Percentiles rank a stretch among this genome's conserved stretches.
Conservation (phyloP, 345 rosid species). For the Lumnitzera littorea region DNA sequence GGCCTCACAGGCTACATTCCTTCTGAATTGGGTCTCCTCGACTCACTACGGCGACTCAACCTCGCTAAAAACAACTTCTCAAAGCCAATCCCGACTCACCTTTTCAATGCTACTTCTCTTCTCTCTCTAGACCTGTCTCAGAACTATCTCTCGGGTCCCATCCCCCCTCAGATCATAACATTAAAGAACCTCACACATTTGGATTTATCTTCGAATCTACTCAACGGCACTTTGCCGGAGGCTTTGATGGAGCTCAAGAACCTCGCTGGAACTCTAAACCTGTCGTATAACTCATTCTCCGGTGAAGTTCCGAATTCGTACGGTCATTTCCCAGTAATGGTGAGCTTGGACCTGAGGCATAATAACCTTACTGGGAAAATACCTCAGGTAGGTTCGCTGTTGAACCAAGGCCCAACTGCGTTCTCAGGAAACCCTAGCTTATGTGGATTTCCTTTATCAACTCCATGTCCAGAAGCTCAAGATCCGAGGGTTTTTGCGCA, state of each 20-base stretch:
- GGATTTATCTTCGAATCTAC: slow-evolving; percentile 62
- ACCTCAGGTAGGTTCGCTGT: slow-evolving; percentile 70
- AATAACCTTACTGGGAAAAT: slow-evolving; percentile 82
- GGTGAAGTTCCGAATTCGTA: slow-evolving; percentile 68
- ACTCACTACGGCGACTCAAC: slow-evolving; percentile 50
- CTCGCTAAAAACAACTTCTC: slow-evolving; percentile 67
- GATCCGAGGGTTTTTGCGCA: slow-evolving; percentile 30
- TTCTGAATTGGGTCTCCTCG: slow-evolving; percentile 71
- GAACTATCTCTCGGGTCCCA: slow-evolving; percentile 59
- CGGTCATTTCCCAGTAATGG: slow-evolving; percentile 61
- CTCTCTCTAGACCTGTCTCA: slow-evolving; percentile 60
- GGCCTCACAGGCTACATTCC: slow-evolving; percentile 73
- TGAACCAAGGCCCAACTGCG: slow-evolving; percentile 97
- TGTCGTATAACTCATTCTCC: slow-evolving; percentile 61
- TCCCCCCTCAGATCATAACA: slow-evolving; percentile 44
- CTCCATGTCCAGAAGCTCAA: slow-evolving; percentile 48
- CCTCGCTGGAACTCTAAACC: slow-evolving; percentile 67
- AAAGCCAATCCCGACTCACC: slow-evolving; percentile 43
- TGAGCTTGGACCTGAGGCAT: slow-evolving; percentile 76
- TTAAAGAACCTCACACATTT: slow-evolving; percentile 47
- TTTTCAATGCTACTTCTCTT: slow-evolving; percentile 49
- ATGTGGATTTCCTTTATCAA: slow-evolving; percentile 81
- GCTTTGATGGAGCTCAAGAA: slow-evolving; percentile 44
- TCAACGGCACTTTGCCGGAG: slow-evolving; percentile 70
- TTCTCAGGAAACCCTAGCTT: slow-evolving; percentile 71